phyloP scores from a whole-genome alignment of 768 basidiomycete species.

The Mycena indigotica region DNA sequence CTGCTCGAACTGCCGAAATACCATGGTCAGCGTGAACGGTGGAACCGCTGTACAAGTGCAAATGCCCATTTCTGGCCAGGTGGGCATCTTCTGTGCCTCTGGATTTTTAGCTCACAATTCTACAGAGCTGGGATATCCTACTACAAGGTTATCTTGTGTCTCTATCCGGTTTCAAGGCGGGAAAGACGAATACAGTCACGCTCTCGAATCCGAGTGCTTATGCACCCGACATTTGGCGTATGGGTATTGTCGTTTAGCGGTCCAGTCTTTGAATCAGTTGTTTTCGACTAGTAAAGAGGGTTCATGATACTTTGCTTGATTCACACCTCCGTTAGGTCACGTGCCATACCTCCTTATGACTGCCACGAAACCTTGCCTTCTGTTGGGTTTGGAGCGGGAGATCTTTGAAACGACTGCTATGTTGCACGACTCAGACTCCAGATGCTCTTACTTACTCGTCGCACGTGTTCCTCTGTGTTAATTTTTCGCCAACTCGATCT shows the following conservation, averaged over 20 bases:
- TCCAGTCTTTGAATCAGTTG: not conserved
- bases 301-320: not conserved
- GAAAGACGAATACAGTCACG: constrained; percentile 46
- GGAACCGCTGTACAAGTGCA: constrained; percentile 44
- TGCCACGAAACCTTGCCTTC: not conserved
- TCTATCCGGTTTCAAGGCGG: constrained; percentile 45
- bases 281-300: not conserved
- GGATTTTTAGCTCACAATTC: not conserved
- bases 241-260: constrained; percentile 39
- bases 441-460: not conserved
- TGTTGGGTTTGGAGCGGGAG: not conserved
- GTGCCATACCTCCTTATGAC: not conserved
- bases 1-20: constrained; percentile 53
- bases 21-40: constrained; percentile 49
- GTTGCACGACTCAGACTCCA: not conserved
- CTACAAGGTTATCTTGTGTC: constrained; percentile 43
- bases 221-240: constrained; percentile 44
- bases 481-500: not conserved
- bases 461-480: not conserved
- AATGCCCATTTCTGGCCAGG: constrained; percentile 53
- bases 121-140: constrained; percentile 50
- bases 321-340: not conserved
- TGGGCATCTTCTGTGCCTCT: constrained; percentile 22
- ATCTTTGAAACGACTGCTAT: not conserved
- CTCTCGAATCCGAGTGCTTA: constrained; percentile 47